Conservation (phyloP, 495 filamentous ascomycete genomes). For the Daldinia bambusicola region DNA sequence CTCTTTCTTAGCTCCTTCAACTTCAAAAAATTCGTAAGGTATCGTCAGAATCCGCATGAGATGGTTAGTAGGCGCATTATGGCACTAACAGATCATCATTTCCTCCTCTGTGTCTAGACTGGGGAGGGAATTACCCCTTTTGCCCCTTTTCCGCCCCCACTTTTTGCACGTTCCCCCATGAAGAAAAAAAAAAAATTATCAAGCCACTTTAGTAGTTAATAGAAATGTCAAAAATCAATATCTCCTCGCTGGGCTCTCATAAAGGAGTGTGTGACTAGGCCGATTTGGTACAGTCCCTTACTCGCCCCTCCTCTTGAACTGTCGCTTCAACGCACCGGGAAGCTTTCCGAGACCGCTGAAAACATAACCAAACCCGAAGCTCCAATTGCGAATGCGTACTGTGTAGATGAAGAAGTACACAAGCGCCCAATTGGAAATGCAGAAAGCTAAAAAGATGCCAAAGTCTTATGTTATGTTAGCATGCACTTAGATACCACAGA, state of each 20-base stretch:
- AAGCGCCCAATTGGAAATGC: constrained; percentile 78
- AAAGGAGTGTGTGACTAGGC: background rate
- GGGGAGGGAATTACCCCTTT: background rate
- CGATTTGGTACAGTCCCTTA: background rate
- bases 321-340: constrained; percentile 54
- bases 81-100: background rate
- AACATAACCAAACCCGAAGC: constrained; percentile 72
- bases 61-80: background rate
- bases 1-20: background rate
- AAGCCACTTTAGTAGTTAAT: background rate
- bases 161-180: background rate
- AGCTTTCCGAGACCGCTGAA: constrained; percentile 63
- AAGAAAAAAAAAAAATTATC: background rate
- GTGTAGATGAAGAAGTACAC: constrained; percentile 90
- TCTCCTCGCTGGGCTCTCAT: background rate
- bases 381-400: constrained; percentile 76
- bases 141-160: background rate
- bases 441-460: constrained; percentile 81
- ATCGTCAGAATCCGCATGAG: background rate
- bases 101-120: background rate
- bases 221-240: background rate
- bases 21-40: background rate
- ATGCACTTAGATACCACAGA: background rate
- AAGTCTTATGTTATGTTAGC: constrained; percentile 60
- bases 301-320: constrained; percentile 48